These are phyloP conservation scores for Claviceps quebecensis DNA, from an alignment of 2,329 filamentous ascomycete species.

Conservation along the genomic window DNA sequence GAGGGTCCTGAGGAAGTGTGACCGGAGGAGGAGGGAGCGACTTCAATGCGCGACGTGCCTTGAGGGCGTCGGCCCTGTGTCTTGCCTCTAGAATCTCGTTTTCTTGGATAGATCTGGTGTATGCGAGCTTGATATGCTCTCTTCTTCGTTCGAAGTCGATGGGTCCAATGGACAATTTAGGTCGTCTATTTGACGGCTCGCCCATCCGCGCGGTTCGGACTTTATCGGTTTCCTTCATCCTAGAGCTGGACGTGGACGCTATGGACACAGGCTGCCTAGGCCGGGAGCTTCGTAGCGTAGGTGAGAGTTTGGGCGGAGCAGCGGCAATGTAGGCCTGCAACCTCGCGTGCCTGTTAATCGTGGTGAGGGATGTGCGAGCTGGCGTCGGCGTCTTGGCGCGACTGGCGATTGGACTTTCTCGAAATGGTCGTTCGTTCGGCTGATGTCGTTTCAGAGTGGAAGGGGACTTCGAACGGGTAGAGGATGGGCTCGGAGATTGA, in stretches of 20 bases:
- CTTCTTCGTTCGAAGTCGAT: slow-evolving; percentile 76
- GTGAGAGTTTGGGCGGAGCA: slow-evolving; percentile 59
- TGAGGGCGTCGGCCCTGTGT: slow-evolving; percentile 35
- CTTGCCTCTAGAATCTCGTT: slow-evolving; percentile 47
- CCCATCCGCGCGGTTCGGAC: slow-evolving; percentile 20
- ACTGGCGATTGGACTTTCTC: slow-evolving; percentile 22
- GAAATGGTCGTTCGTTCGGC: slow-evolving; percentile 26
- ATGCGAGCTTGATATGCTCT: slow-evolving; percentile 70
- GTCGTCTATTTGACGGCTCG: slow-evolving; percentile 27
- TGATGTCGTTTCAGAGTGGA: slow-evolving; percentile 29
- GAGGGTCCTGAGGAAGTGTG: not conserved
- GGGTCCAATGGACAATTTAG: slow-evolving; percentile 51
- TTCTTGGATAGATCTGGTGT: slow-evolving; percentile 70
- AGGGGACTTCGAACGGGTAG: slow-evolving; percentile 44
- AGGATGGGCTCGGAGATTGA: slow-evolving; percentile 33
- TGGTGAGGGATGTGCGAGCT: slow-evolving; percentile 26
- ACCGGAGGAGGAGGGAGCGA: slow-evolving; percentile 14
- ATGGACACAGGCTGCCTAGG: slow-evolving; percentile 67
- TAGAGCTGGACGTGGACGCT: slow-evolving; percentile 57
- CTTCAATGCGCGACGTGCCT: slow-evolving; percentile 34
- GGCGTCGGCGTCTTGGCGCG: slow-evolving; percentile 31
- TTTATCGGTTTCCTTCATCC: slow-evolving; percentile 47
- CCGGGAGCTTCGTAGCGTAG: slow-evolving; percentile 65
- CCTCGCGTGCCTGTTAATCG: slow-evolving; percentile 41
- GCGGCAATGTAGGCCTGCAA: slow-evolving; percentile 63